phyloP scores from a whole-genome alignment of 2,329 filamentous ascomycete species.

The Alternaria incomplexa region DNA sequence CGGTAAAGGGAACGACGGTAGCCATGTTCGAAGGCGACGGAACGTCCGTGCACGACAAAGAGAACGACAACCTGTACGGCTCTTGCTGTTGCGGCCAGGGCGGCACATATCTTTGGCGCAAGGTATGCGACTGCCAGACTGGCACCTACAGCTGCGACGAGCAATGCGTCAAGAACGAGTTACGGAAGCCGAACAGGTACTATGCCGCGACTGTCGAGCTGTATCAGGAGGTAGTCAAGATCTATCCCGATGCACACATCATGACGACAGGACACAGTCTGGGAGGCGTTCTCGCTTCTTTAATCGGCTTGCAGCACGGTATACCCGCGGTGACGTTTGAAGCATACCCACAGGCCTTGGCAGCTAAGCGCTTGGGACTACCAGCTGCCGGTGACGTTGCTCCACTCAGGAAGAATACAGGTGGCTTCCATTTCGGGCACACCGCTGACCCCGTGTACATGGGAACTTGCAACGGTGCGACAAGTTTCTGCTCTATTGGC shows the following conservation, averaged over 20 bases:
- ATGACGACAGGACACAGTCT: conserved; percentile 45
- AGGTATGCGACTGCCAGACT: conserved; percentile 45
- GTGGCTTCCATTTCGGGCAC: conserved; percentile 45
- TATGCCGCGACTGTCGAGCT: conserved; percentile 42
- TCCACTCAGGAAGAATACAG: conserved; percentile 41
- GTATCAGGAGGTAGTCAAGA: conserved; percentile 39
- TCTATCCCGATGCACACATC: conserved; percentile 43
- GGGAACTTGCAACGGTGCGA: conserved; percentile 45
- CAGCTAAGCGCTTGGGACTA: conserved; percentile 42
- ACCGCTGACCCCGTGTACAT: conserved; percentile 47
- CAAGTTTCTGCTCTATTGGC: conserved; percentile 45
- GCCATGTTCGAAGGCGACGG: conserved; percentile 47
- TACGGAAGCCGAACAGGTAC: conserved; percentile 41
- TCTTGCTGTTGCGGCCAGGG: conserved; percentile 47
- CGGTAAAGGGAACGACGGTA: conserved; percentile 45
- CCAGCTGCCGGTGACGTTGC: conserved; percentile 37
- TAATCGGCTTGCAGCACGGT: conserved; percentile 43
- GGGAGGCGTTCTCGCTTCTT: conserved; percentile 43
- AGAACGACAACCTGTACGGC: conserved; percentile 46
- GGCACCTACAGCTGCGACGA: conserved; percentile 45
- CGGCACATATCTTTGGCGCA: conserved; percentile 43
- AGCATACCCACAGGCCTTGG: conserved; percentile 45
- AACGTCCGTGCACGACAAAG: conserved; percentile 44
- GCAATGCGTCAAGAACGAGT: conserved; percentile 40
- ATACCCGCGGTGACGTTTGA: conserved; percentile 44